Base-by-base conservation (phyloP, 169 alveolate species). In the Eimeria sp. region DNA sequence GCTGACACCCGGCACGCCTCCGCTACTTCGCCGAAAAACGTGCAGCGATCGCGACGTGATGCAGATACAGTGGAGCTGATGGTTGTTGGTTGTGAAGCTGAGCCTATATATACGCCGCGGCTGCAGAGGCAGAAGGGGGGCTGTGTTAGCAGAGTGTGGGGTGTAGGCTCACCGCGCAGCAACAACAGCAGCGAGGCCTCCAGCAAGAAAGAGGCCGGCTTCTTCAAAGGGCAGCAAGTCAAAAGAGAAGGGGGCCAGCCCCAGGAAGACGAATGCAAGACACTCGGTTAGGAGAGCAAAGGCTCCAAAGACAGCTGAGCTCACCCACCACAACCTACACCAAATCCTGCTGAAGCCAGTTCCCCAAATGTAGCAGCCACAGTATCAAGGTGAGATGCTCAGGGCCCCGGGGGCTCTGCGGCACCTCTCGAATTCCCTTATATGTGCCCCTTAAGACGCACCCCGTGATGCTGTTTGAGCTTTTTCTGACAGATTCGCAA, bases 221-320 rank as follows among this genome's bases (percentile, higher is more conserved):
- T 88, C 94, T 22, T 51, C 40, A 40, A 70, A 63, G 25, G 65
- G 89, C 86, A 57, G 72, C 73, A 78, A 89, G n/a, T 95, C 89
- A 91, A 95, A 95, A 30, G 96, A 95, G 51, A 89, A 95, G 54
- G 89, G 89, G 86, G 97, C 97, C 25, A 95, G 92, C 45, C 97
- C 97, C 43, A 95, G 87, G 30, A 89, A 95, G 34, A 89, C 96
- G 40, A 95, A 95, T 11, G 91, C 92, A 30, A 95, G 94, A 25
- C 90, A 70, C 80, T 95, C 97, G 25, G 97, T 93, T 45, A 95
- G 61, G 54, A 95, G 87, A 9, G 97, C 93, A 22, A 95, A 82
- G 40, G 90, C 45, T 75, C 75, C 63, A 92, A 91, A 95, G 51
- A 95, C 94, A 16, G 86, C 96, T 93, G 93, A 63, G 14, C 16